phyloP scores from a whole-genome alignment of 805 yeast genomes.

The Nakazawaea ambrosiae region DNA sequence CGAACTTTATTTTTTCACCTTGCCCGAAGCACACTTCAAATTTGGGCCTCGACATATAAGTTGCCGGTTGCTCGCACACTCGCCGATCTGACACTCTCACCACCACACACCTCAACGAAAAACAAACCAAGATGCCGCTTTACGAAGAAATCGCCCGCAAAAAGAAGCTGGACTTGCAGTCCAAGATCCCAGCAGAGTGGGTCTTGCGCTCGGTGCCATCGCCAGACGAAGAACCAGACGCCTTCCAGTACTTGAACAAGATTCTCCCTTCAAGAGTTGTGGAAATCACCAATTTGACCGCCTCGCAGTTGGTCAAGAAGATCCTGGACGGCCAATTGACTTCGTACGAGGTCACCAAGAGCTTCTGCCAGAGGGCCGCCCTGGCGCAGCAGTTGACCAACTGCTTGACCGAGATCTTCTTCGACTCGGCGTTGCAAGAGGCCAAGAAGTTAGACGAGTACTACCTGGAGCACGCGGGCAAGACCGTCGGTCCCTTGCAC shows the following conservation, averaged over 20 bases:
- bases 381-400: conserved; percentile 35
- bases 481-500: conserved; percentile 17
- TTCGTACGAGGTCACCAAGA: conserved; percentile 28
- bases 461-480: conserved; percentile 15
- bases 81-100: no score
- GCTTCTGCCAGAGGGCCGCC: conserved; percentile 35
- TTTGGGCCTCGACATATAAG: no score
- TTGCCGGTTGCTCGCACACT: no score
- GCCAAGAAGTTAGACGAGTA: conserved; percentile 33
- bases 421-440: conserved; percentile 29
- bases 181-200: conserved; percentile 26
- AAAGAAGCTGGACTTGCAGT: conserved; percentile 15
- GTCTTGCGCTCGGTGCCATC: conserved; percentile 19
- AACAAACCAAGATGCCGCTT: no score
- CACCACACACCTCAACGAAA: no score
- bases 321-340: conserved; percentile 25
- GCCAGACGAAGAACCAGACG: conserved; percentile 22
- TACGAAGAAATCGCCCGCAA: conserved; percentile 17
- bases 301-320: conserved; percentile 18
- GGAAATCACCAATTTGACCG: conserved; percentile 17
- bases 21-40: no score
- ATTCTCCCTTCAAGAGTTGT: conserved; percentile 18
- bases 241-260: conserved; percentile 15
- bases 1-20: no score
- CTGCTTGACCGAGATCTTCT: conserved; percentile 34